Conservation (phyloP, 257 asterid species). For the Nicotiana noctiflora region DNA sequence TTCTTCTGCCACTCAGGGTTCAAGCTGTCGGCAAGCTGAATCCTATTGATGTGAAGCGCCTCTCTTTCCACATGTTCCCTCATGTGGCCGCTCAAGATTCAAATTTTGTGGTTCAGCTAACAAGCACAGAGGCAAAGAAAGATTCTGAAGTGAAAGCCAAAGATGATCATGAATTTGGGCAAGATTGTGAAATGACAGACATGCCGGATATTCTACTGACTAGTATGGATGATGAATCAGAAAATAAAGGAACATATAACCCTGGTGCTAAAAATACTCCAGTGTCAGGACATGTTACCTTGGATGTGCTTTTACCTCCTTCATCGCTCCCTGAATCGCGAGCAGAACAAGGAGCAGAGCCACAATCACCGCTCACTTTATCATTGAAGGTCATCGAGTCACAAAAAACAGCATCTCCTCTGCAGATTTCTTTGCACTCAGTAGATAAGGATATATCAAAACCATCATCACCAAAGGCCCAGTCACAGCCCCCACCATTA, state of each 20-base stretch:
- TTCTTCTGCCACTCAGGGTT: conserved; percentile 50
- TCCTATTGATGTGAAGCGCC: conserved; percentile 72
- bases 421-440: not conserved
- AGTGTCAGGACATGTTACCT: conserved; percentile 12
- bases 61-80: conserved; percentile 69
- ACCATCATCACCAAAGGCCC: conserved; percentile 14
- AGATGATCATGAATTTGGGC: conserved; percentile 12
- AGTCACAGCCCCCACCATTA: conserved; percentile 12
- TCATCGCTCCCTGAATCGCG: conserved; percentile 17
- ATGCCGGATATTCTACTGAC: conserved; percentile 9
- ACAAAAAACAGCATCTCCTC: conserved; percentile 7
- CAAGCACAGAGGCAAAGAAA: conserved; percentile 11
- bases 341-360: conserved; percentile 8
- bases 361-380: conserved; percentile 1
- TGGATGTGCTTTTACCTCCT: conserved; percentile 24
- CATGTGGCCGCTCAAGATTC: conserved; percentile 42
- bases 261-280: not conserved
- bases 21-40: conserved; percentile 64
- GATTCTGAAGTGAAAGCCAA: conserved; percentile 17
- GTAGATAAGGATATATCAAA: not conserved
- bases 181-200: conserved; percentile 31
- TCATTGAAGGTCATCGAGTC: conserved; percentile 8
- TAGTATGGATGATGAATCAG: conserved; percentile 13
- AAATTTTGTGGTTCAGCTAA: conserved; percentile 21
- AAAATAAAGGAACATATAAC: conserved; percentile 10